A percentile compares a stretch with the other conserved stretches of the same genome.
phyloP scores from a whole-genome alignment of 345 rosid species.

The Lumnitzera littorea region DNA sequence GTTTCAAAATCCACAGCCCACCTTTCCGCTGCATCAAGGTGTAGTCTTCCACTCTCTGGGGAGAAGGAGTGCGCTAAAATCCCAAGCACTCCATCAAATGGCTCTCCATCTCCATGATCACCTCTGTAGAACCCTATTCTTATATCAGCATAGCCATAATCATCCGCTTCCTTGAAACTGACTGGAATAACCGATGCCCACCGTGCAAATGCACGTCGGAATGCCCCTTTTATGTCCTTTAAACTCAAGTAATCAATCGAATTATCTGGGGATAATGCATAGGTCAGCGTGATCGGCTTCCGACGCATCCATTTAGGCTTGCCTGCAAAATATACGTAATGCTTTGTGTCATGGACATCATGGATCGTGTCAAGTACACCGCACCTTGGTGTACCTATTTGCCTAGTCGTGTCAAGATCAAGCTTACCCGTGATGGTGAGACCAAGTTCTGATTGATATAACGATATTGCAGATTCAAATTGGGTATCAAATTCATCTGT shows the following conservation, averaged over 20 bases:
- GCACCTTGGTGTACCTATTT: slow-evolving; percentile 44
- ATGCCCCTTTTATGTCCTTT: slow-evolving; percentile 29
- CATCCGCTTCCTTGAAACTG: slow-evolving; percentile 43
- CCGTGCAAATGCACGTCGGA: slow-evolving; percentile 44
- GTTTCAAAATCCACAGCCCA: slow-evolving; percentile 64
- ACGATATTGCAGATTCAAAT: slow-evolving; percentile 29
- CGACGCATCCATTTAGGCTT: slow-evolving; percentile 60
- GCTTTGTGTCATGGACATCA: slow-evolving; percentile 21
- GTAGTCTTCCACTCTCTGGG: slow-evolving; percentile 72
- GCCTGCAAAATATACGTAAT: slow-evolving; percentile 49
- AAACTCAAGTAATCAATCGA: slow-evolving; percentile 28
- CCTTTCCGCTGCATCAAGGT: slow-evolving; percentile 69
- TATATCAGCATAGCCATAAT: slow-evolving; percentile 58
- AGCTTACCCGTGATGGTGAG: slow-evolving; percentile 43
- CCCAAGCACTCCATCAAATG: slow-evolving; percentile 82
- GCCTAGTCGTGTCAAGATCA: slow-evolving; percentile 36
- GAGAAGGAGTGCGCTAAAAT: slow-evolving; percentile 77
- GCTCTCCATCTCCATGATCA: slow-evolving; percentile 86
- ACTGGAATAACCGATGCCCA: slow-evolving; percentile 80
- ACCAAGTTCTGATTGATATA: slow-evolving; percentile 47
- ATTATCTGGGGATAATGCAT: slow-evolving; percentile 58
- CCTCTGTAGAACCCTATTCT: slow-evolving; percentile 71
- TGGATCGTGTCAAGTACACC: slow-evolving; percentile 38
- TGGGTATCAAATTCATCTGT: slow-evolving; percentile 17
- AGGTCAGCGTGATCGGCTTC: slow-evolving; percentile 49